phyloP scores from a whole-genome alignment of 768 basidiomycete species.

The Suillus subluteus region DNA sequence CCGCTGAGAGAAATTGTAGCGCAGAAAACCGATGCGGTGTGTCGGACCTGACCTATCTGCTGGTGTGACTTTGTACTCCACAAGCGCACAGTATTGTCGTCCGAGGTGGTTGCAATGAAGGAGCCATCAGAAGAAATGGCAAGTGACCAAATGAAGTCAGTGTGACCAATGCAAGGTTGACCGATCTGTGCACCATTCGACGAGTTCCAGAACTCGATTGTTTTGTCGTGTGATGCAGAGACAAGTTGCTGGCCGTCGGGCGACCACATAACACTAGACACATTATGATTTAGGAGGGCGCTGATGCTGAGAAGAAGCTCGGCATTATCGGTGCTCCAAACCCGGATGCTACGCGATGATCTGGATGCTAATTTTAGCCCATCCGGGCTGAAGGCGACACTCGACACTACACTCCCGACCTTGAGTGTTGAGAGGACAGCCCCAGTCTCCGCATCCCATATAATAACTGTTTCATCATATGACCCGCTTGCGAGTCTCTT shows the following conservation, averaged over 20 bases:
- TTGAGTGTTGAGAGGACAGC: not conserved
- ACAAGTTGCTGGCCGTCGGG: slow-evolving; percentile 3
- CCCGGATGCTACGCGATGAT: not conserved
- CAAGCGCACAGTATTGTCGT: slow-evolving; percentile 80
- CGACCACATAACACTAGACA: not conserved
- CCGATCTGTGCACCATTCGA: not conserved
- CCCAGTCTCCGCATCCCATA: slow-evolving; percentile 17
- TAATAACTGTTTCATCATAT: not conserved
- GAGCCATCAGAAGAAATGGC: slow-evolving; percentile 32
- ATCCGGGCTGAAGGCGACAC: slow-evolving; percentile 4
- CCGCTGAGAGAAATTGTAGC: not conserved
- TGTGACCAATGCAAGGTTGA: slow-evolving; percentile 18
- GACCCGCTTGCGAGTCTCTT: slow-evolving; percentile 9
- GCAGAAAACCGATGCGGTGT: not conserved
- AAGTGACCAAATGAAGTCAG: slow-evolving; percentile 24
- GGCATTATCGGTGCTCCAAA: not conserved
- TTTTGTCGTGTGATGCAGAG: not conserved
- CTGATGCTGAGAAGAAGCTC: not conserved
- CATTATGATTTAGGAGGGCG: not conserved
- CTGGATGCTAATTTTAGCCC: not conserved
- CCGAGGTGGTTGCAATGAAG: slow-evolving; percentile 72
- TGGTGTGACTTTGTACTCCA: slow-evolving; percentile 49
- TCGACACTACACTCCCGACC: not conserved
- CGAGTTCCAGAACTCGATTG: not conserved
- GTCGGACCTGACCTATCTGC: not conserved